Conservation (phyloP, 768 basidiomycete genomes). For the Dendrothele bispora region DNA sequence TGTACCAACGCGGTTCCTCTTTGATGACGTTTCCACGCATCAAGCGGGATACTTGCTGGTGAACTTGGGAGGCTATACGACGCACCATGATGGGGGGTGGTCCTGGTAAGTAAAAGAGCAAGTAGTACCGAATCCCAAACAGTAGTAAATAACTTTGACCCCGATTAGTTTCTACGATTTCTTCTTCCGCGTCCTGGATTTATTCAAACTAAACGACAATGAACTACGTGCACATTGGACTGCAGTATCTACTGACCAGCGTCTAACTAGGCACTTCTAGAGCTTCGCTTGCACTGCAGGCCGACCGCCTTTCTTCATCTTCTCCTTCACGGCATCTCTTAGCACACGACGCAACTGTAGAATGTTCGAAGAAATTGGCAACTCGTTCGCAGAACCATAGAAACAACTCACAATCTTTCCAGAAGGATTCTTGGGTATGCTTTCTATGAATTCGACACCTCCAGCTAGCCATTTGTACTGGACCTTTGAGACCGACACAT, state of each 20-base stretch:
- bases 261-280: background rate
- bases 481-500: conserved; percentile 38
- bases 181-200: no score
- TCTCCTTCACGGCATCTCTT: background rate
- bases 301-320: background rate
- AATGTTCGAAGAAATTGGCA: conserved; percentile 16
- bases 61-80: conserved; percentile 83
- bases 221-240: background rate
- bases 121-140: background rate
- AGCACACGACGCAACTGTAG: background rate
- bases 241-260: background rate
- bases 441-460: conserved; percentile 42
- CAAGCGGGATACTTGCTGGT: conserved; percentile 82
- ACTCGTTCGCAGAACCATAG: conserved; percentile 21
- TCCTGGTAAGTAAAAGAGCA: background rate
- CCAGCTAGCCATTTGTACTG: conserved; percentile 43
- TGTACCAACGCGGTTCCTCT: conserved; percentile 77
- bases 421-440: conserved; percentile 45
- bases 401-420: conserved; percentile 34
- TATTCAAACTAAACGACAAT: conserved; percentile 2
- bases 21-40: conserved; percentile 64
- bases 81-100: conserved; percentile 59
- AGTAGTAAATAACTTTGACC: background rate
- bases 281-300: conserved; percentile 1
- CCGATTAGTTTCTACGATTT: no score